Percentiles rank a stretch among this genome's conserved stretches.
phyloP scores from a whole-genome alignment of 208 protist species.

The Leishmania mexicana region DNA sequence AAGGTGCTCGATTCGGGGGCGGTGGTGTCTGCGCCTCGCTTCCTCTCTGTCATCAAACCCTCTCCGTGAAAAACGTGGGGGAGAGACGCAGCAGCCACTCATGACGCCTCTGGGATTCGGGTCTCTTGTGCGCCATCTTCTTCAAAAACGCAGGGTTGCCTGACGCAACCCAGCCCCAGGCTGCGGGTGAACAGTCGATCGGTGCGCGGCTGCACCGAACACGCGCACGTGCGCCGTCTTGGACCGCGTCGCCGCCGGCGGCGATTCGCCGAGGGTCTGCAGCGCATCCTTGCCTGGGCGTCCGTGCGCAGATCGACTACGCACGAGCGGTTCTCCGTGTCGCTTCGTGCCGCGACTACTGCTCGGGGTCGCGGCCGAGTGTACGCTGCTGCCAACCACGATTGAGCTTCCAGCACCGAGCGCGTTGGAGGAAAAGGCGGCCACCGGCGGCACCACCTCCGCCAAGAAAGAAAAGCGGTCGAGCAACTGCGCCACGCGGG shows the following conservation, averaged over 20 bases:
- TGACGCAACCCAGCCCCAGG: conserved; percentile 30
- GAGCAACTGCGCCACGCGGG: conserved; percentile 53
- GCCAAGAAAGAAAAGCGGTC: conserved; percentile 75
- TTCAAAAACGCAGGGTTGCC: conserved; percentile 45
- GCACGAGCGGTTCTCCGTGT: neutral
- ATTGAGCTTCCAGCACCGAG: conserved; percentile 14
- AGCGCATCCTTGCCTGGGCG: neutral
- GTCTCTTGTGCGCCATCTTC: neutral
- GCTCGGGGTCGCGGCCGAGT: neutral
- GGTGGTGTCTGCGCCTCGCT: neutral
- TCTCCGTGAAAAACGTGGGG: too few relatives aligned
- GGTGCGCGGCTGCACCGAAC: neutral
- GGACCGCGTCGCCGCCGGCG: neutral
- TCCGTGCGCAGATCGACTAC: conserved; percentile 8
- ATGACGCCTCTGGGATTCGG: neutral
- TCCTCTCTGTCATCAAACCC: neutral
- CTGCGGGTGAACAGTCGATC: neutral
- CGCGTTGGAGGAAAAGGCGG: neutral
- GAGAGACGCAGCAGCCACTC: too few relatives aligned
- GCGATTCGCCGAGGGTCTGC: neutral
- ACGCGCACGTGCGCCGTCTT: conserved; percentile 12
- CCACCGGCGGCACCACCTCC: conserved; percentile 52
- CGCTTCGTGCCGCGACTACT: neutral
- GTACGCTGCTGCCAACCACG: conserved; percentile 15
- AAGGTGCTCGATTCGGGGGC: too few relatives aligned